Conservation (phyloP, 768 basidiomycete species). For the Suillus alpinus region DNA sequence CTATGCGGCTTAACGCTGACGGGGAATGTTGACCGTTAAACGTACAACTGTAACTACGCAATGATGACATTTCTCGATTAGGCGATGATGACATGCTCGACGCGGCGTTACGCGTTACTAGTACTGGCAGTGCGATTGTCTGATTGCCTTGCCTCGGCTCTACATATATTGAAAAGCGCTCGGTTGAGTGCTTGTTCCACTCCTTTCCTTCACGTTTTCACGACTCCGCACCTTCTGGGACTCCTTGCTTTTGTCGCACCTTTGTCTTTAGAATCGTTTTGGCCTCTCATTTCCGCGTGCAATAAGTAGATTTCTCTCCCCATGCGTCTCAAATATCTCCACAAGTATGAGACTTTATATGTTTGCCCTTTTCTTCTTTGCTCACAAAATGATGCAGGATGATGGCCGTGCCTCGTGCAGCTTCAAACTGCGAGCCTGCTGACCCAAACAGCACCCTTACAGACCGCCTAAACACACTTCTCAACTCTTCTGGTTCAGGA, state of each 20-base stretch:
- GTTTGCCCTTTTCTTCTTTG: neutral
- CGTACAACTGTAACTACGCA: neutral
- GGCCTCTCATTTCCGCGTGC: neutral
- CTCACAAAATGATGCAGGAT: neutral
- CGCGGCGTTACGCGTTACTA: neutral
- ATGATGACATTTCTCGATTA: neutral
- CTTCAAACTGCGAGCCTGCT: constrained; percentile 34
- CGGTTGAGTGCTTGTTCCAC: neutral
- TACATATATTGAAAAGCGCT: neutral
- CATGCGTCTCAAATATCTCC: constrained; percentile 13
- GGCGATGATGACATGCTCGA: neutral
- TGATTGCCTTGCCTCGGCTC: neutral
- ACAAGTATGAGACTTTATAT: constrained; percentile 9
- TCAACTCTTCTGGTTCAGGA: constrained; percentile 63
- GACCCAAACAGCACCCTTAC: constrained; percentile 62
- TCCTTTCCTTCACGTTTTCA: neutral
- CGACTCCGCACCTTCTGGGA: neutral
- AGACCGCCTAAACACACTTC: constrained; percentile 60
- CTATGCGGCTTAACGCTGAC: too few species aligned
- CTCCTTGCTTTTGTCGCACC: neutral
- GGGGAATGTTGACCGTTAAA: too few species aligned
- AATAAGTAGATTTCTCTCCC: neutral
- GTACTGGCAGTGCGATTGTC: too few species aligned
- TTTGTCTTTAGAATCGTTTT: neutral
- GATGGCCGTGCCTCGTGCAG: constrained; percentile 2